Percentiles rank a stretch among this genome's conserved stretches.
These are phyloP conservation scores for Neovahlkampfia damariscottae DNA, from an alignment of 78 protist genomes.

Conservation along the genomic window DNA sequence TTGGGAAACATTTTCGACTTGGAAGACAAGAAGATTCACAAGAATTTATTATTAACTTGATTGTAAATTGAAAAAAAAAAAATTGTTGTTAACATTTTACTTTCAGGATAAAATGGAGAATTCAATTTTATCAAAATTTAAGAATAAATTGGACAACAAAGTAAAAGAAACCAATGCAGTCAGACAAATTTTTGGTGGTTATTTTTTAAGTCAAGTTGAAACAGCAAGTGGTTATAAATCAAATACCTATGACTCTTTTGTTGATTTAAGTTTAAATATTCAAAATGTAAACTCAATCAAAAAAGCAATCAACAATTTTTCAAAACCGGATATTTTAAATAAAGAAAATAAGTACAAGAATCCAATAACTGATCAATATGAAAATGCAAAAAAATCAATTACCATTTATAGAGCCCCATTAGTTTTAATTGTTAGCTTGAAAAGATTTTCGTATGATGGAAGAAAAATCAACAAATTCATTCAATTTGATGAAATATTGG, in stretches of 20 bases:
- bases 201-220: slow-evolving; percentile 46
- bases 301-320: slow-evolving; percentile 42
- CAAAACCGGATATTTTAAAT: slow-evolving; percentile 48
- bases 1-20: slow-evolving; percentile 14
- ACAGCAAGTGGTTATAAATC: slow-evolving; percentile 35
- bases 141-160: background rate
- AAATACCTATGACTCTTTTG: slow-evolving; percentile 74
- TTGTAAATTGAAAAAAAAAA: too few species aligned
- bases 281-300: background rate
- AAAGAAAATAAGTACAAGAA: slow-evolving; percentile 63
- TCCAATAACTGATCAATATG: background rate
- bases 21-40: slow-evolving; percentile 54
- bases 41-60: slow-evolving; percentile 15
- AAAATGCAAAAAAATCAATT: slow-evolving; percentile 22
- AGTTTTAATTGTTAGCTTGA: slow-evolving; percentile 46
- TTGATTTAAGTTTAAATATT: slow-evolving; percentile 58
- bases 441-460: slow-evolving; percentile 38
- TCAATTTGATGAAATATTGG: slow-evolving; percentile 8
- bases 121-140: background rate
- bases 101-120: background rate
- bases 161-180: slow-evolving; percentile 40
- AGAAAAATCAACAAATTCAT: slow-evolving; percentile 18
- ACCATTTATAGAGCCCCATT: slow-evolving; percentile 21
- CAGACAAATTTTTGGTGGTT: slow-evolving; percentile 71
- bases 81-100: too few species aligned